Percentiles rank a stretch among this genome's conserved stretches.
Conservation (phyloP, 1,139 yeast species). For the Sugiyamaella neomexicana region DNA sequence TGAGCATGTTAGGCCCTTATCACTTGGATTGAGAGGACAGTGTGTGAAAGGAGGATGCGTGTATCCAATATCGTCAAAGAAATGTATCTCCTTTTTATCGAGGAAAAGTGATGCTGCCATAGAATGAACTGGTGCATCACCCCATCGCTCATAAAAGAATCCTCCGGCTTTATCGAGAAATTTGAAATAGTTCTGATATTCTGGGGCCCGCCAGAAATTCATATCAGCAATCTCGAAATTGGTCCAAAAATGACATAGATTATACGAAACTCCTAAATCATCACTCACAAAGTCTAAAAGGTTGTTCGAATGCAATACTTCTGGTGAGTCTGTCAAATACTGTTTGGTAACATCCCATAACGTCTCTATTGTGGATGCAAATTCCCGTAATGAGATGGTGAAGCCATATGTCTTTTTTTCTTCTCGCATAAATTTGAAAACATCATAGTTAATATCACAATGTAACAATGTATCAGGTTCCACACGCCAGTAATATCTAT, state of each 20-base stretch:
- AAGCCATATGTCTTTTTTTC: constrained; percentile 74
- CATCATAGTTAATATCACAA: constrained; percentile 81
- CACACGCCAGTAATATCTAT: constrained; percentile 91
- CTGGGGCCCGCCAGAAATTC: constrained; percentile 71
- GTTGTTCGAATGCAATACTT: constrained; percentile 64
- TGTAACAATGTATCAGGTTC: constrained; percentile 79
- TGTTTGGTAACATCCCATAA: constrained; percentile 76
- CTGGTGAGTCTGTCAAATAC: constrained; percentile 64
- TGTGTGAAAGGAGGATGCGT: constrained; percentile 62
- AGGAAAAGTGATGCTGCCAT: constrained; percentile 79
- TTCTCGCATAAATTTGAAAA: constrained; percentile 77
- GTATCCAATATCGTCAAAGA: constrained; percentile 82
- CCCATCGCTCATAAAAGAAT: constrained; percentile 90
- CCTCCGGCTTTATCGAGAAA: constrained; percentile 78
- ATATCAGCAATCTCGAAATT: constrained; percentile 79
- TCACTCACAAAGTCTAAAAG: constrained; percentile 70
- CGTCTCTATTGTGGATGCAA: constrained; percentile 71
- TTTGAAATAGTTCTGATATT: constrained; percentile 67
- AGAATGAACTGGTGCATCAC: constrained; percentile 90
- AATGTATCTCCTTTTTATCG: constrained; percentile 65
- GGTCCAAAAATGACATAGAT: constrained; percentile 87
- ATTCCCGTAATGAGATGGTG: constrained; percentile 80
- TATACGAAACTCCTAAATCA: constrained; percentile 57
- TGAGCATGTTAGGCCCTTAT: constrained; percentile 43
- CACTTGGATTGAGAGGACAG: constrained; percentile 50